phyloP scores from a whole-genome alignment of 768 basidiomycete genomes.

The Termitomyces sp. region DNA sequence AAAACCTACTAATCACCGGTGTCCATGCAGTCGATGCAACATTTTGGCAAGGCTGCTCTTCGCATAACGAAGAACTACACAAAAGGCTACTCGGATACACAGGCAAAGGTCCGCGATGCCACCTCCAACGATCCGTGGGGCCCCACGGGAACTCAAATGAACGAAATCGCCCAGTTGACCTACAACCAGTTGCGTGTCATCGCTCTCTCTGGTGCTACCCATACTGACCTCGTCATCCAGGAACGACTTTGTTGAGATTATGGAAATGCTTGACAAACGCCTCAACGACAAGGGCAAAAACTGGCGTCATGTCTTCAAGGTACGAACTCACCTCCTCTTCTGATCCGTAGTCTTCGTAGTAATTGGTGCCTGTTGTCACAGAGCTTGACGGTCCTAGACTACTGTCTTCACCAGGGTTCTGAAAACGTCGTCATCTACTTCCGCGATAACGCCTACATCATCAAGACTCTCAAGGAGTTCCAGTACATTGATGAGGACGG shows the following conservation, averaged over 20 bases:
- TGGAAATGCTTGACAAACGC: conserved; percentile 99
- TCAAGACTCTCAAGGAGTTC: conserved; percentile 99
- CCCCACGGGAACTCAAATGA: conserved; percentile 97
- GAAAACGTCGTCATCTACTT: conserved; percentile 99
- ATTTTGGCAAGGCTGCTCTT: conserved; percentile 81
- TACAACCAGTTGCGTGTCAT: conserved; percentile 75
- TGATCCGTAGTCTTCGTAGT: background rate
- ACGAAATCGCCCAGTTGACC: conserved; percentile 94
- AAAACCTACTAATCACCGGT: too few species aligned
- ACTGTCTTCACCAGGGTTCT: conserved; percentile 92
- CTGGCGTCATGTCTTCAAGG: conserved; percentile 99
- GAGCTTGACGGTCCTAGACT: conserved; percentile 93
- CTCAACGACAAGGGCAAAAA: conserved; percentile 99
- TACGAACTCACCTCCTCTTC: conserved; percentile 22
- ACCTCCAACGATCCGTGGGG: conserved; percentile 99
- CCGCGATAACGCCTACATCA: conserved; percentile 92
- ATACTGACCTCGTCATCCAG: conserved; percentile 27
- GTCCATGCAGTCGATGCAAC: conserved; percentile 47
- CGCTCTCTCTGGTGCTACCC: background rate
- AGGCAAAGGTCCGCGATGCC: conserved; percentile 94
- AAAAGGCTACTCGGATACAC: conserved; percentile 91
- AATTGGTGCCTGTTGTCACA: conserved; percentile 21
- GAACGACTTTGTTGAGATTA: conserved; percentile 97
- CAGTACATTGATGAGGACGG: conserved; percentile 93
- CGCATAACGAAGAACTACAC: conserved; percentile 95